phyloP scores from a whole-genome alignment of 305 asterid genomes.

The Vinca major region DNA sequence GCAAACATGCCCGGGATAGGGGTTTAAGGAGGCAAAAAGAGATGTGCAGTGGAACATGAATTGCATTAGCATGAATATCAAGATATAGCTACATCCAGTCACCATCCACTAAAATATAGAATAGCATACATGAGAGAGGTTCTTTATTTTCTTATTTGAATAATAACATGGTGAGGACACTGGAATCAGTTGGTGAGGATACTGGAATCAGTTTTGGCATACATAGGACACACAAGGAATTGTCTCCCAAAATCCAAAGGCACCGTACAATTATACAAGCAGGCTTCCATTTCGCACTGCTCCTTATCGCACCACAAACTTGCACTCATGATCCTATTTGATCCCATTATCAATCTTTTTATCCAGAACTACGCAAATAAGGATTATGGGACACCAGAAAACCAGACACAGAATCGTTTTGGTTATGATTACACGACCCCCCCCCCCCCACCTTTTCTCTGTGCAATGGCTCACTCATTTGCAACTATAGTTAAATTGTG shows the following conservation, averaged over 20 bases:
- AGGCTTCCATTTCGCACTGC: not conserved
- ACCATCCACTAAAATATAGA: not conserved
- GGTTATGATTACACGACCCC: not conserved
- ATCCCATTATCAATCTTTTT: not conserved
- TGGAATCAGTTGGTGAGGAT: not conserved
- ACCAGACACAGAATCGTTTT: not conserved
- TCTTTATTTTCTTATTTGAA: constrained; percentile 2
- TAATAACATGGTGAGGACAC: not conserved
- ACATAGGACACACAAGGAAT: not conserved
- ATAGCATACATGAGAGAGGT: not conserved
- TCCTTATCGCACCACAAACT: not conserved
- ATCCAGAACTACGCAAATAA: not conserved
- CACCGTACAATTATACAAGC: not conserved
- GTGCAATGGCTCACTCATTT: too few relatives aligned
- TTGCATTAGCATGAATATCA: not conserved
- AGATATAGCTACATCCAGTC: not conserved
- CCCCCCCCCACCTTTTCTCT: not conserved
- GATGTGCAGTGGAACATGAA: not conserved
- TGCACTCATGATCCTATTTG: not conserved
- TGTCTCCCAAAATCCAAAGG: not conserved
- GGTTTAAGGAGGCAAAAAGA: not conserved
- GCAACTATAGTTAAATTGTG: too few relatives aligned
- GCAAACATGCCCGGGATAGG: not conserved
- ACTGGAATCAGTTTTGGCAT: not conserved
- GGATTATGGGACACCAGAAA: not conserved